These are phyloP conservation scores for Pseudonitzschia pungens DNA, from an alignment of 108 stramenopile genomes.

Conservation along the genomic window DNA sequence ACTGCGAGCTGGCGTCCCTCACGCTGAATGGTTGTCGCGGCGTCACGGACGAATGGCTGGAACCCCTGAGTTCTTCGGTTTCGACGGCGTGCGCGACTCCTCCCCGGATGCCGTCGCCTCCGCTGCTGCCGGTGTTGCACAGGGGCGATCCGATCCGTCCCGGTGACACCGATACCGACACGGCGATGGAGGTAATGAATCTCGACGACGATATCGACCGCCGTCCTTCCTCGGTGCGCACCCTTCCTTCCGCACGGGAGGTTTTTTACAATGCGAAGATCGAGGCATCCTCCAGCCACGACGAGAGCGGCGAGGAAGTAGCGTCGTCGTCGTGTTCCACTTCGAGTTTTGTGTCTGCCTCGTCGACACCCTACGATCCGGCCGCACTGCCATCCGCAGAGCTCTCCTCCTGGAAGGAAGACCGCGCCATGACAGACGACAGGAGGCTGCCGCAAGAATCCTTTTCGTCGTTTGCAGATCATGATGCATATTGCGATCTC, in stretches of 20 bases:
- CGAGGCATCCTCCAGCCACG: slow-evolving; percentile 31
- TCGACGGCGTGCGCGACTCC: slow-evolving; percentile 18
- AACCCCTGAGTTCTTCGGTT: slow-evolving; percentile 23
- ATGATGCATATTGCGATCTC: too few relatives aligned
- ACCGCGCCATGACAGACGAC: background rate
- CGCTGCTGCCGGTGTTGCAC: background rate
- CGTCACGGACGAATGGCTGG: slow-evolving; percentile 82
- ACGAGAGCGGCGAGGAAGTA: background rate
- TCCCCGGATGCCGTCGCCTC: slow-evolving; percentile 17
- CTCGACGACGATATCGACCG: slow-evolving; percentile 17
- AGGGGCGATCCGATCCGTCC: background rate
- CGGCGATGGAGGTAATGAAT: slow-evolving; percentile 26
- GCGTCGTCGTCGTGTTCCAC: slow-evolving; percentile 1
- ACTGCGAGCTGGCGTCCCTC: slow-evolving; percentile 65
- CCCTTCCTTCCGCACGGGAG: background rate
- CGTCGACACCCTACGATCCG: slow-evolving; percentile 5
- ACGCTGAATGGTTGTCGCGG: slow-evolving; percentile 68
- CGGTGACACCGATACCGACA: too few relatives aligned
- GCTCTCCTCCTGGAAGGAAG: background rate
- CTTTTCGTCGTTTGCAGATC: background rate
- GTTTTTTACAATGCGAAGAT: slow-evolving; percentile 25
- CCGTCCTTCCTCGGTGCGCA: background rate
- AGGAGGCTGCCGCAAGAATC: background rate
- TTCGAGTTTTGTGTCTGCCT: background rate
- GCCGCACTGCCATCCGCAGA: background rate